A percentile compares a stretch with the other conserved stretches of the same genome.
These are phyloP conservation scores for Beauveria medogensis DNA, from an alignment of 2,329 filamentous ascomycete species.

Conservation along the genomic window DNA sequence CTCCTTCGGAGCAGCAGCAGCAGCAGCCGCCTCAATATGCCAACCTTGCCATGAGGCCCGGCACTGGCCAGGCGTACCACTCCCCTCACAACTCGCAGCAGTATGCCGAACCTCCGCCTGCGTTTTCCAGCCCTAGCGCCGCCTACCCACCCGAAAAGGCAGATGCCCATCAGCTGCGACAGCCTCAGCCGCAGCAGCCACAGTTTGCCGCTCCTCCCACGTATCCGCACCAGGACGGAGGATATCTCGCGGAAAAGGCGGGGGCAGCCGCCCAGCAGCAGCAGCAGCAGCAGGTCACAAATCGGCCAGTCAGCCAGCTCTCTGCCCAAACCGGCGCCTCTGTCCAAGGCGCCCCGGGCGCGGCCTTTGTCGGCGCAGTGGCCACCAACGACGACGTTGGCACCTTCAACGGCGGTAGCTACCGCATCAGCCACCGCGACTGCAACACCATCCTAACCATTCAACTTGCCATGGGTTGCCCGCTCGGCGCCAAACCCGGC, in stretches of 20 bases:
- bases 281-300: slow-evolving; percentile 15
- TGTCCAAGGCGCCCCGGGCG: slow-evolving; percentile 20
- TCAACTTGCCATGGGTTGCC: slow-evolving; percentile 83
- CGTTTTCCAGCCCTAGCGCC: slow-evolving; percentile 12
- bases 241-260: slow-evolving; percentile 24
- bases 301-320: slow-evolving; percentile 24
- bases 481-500: slow-evolving; percentile 71
- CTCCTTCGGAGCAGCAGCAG: slow-evolving; percentile 14
- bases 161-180: slow-evolving; percentile 16
- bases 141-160: slow-evolving; percentile 13
- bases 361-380: slow-evolving; percentile 55
- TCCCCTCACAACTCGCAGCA: slow-evolving; percentile 3
- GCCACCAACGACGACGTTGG: slow-evolving; percentile 74
- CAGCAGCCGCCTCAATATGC: slow-evolving; percentile 17
- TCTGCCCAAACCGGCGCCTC: slow-evolving; percentile 18
- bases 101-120: slow-evolving; percentile 2
- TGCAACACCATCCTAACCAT: slow-evolving; percentile 83
- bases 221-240: slow-evolving; percentile 13
- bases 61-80: not conserved
- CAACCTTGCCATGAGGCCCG: slow-evolving; percentile 18
- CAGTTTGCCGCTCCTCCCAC: slow-evolving; percentile 17
- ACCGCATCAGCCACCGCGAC: slow-evolving; percentile 85
- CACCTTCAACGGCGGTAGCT: slow-evolving; percentile 95
- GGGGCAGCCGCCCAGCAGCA: slow-evolving; percentile 13
- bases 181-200: slow-evolving; percentile 21